A percentile compares a stretch with the other conserved stretches of the same genome.
phyloP scores from a whole-genome alignment of 2,329 filamentous ascomycete genomes.

The Pyrenophora graminea region DNA sequence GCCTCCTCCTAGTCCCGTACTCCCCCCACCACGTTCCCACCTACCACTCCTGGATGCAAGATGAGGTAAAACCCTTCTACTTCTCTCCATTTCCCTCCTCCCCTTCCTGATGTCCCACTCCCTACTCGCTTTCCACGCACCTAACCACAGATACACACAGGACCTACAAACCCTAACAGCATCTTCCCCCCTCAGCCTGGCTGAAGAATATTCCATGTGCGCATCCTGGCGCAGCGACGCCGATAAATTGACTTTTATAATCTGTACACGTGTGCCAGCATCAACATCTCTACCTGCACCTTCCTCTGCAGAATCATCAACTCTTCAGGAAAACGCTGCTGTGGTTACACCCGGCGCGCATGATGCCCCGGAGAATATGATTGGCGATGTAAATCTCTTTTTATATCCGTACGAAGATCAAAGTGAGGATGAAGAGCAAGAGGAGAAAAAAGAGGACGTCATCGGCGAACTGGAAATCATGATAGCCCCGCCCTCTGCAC shows the following conservation, averaged over 20 bases:
- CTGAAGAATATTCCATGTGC: slow-evolving; percentile 90
- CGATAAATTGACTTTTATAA: slow-evolving; percentile 93
- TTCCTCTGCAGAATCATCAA: no score
- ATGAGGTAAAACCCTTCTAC: slow-evolving; percentile 56
- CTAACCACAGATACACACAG: background rate
- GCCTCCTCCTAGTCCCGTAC: slow-evolving; percentile 81
- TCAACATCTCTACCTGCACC: no score
- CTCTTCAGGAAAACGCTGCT: no score
- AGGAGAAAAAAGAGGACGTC: slow-evolving; percentile 25
- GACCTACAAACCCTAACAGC: slow-evolving; percentile 82
- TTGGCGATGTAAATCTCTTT: slow-evolving; percentile 68
- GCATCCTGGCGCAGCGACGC: slow-evolving; percentile 77
- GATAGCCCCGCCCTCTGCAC: slow-evolving; percentile 67
- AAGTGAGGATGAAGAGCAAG: slow-evolving; percentile 10
- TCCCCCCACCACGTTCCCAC: slow-evolving; percentile 76
- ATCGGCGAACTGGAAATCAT: slow-evolving; percentile 85
- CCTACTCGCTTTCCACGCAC: no score
- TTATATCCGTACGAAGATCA: slow-evolving; percentile 54
- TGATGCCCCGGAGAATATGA: slow-evolving; percentile 59
- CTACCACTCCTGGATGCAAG: slow-evolving; percentile 93
- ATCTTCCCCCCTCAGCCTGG: slow-evolving; percentile 78
- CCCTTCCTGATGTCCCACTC: no score
- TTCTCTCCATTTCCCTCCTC: no score
- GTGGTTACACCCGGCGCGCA: slow-evolving; percentile 33
- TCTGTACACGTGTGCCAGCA: slow-evolving; percentile 55